Conservation (phyloP, 257 asterid genomes). For the Orobanche coerulescens region DNA sequence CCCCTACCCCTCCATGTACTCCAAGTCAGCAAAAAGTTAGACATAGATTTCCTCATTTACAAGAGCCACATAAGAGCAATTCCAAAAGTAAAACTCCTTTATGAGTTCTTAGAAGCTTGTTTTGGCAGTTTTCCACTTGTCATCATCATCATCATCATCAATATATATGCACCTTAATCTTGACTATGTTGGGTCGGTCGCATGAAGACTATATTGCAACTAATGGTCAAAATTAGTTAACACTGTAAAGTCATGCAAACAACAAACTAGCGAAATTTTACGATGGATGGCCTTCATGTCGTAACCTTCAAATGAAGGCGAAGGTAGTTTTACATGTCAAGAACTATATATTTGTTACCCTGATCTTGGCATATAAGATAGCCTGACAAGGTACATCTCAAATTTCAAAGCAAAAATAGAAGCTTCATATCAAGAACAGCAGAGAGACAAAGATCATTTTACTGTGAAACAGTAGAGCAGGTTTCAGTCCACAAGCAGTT, state of each 20-base stretch:
- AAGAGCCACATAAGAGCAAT: constrained; percentile 4
- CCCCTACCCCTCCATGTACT: background rate
- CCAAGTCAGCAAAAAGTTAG: background rate
- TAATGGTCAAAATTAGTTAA: too few relatives aligned
- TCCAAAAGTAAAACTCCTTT: background rate
- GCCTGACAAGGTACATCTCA: background rate
- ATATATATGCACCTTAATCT: too few relatives aligned
- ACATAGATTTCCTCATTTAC: constrained; percentile 3
- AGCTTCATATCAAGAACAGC: background rate
- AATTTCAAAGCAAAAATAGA: constrained; percentile 12
- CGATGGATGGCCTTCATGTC: too few relatives aligned
- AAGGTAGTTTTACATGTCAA: too few relatives aligned
- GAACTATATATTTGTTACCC: constrained; percentile 6
- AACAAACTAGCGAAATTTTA: too few relatives aligned
- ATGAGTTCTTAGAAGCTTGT: constrained; percentile 9
- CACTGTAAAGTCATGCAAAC: too few relatives aligned
- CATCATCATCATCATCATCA: too few relatives aligned
- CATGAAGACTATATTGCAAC: too few relatives aligned
- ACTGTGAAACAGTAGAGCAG: background rate
- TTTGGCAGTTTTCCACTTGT: too few relatives aligned
- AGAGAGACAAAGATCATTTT: background rate
- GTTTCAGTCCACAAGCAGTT: background rate
- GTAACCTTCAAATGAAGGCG: too few relatives aligned
- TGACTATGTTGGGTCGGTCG: too few relatives aligned
- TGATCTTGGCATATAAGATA: background rate